Conservation (phyloP, 202 grass and related monocot species). For the Brachypodium distachyon region DNA sequence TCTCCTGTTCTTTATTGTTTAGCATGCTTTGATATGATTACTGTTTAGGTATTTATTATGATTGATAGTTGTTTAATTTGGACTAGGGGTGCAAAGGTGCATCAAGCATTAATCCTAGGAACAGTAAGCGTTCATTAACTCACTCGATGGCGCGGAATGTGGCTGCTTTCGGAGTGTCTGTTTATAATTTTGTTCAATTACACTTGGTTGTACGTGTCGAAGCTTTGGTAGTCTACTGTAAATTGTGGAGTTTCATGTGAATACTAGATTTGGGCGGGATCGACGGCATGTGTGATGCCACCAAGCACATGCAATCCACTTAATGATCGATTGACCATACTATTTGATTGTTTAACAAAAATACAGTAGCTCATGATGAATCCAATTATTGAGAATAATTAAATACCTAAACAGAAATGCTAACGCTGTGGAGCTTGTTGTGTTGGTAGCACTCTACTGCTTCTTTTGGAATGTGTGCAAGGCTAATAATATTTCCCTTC, state of each 20-base stretch:
- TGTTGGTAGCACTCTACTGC: not conserved
- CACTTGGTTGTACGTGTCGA: not conserved
- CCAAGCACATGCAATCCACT: not conserved
- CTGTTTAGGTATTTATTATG: not conserved
- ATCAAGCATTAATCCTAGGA: not conserved
- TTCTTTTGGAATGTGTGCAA: conserved; percentile 1
- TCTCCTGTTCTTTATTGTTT: not conserved
- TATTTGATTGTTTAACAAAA: not conserved
- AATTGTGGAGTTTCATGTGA: not conserved
- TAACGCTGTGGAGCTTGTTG: not conserved
- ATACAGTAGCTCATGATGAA: not conserved
- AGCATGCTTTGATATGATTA: not conserved
- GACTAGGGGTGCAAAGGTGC: not conserved
- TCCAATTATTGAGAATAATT: not conserved
- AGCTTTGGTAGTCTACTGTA: not conserved
- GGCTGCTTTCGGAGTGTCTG: not conserved
- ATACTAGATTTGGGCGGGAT: not conserved
- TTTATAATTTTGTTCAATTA: not conserved
- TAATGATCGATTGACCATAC: not conserved
- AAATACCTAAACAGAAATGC: not conserved
- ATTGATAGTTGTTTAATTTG: not conserved
- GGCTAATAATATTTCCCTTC: conserved; percentile 8
- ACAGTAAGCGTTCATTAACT: not conserved
- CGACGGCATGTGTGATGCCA: not conserved
- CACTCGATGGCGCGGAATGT: not conserved